These are phyloP conservation scores for Aspergillus hortae DNA, from an alignment of 2,329 filamentous ascomycete genomes.

Conservation along the genomic window DNA sequence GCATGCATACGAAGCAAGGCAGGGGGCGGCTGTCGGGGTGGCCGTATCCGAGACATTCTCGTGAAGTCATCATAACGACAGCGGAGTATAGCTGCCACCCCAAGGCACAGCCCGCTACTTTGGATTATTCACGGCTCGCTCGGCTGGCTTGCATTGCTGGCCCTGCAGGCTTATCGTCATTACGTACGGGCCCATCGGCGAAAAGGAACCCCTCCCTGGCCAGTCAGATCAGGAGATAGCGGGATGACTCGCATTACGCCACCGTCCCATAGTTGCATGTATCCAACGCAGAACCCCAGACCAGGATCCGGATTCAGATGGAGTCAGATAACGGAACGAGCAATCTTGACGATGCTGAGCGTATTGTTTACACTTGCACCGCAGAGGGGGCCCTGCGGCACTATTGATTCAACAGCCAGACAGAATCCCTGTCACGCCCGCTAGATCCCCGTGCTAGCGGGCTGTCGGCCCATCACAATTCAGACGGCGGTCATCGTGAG, in stretches of 20 bases:
- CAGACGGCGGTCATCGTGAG: conserved; percentile 6
- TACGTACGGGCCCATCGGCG: conserved; percentile 3
- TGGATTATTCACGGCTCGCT: background rate
- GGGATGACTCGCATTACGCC: background rate
- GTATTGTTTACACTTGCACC: background rate
- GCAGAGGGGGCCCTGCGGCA: background rate
- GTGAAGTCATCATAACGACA: background rate
- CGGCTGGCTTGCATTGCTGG: background rate
- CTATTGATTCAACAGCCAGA: background rate
- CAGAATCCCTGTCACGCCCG: background rate
- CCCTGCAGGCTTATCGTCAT: conserved; percentile 7
- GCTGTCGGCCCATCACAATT: conserved; percentile 5
- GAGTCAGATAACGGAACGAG: background rate
- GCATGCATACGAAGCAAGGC: too few relatives aligned
- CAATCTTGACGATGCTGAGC: background rate
- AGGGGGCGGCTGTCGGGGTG: background rate
- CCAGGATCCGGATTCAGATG: background rate
- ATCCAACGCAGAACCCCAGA: background rate
- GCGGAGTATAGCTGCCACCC: background rate
- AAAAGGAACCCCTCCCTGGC: background rate
- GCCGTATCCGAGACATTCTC: background rate
- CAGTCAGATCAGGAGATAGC: too few relatives aligned
- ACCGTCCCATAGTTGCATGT: background rate
- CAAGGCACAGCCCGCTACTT: too few relatives aligned
- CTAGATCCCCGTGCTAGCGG: background rate